These are phyloP conservation scores for Agrocybe pediades DNA, from an alignment of 768 basidiomycete genomes.

Conservation along the genomic window DNA sequence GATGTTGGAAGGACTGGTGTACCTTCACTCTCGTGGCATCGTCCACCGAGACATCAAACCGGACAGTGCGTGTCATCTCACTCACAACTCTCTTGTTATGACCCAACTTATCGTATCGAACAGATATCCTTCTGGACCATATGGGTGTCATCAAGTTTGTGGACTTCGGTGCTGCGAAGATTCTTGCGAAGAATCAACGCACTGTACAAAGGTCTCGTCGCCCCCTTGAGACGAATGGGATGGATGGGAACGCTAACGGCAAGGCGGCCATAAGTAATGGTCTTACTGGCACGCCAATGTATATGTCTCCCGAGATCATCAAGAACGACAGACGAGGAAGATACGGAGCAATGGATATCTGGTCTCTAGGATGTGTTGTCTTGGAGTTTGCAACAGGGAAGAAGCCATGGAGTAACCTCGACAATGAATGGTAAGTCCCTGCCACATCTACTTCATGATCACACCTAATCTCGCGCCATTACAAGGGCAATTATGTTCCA, in stretches of 20 bases:
- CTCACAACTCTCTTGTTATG: background rate
- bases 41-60: slow-evolving; percentile 98
- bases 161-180: slow-evolving; percentile 97
- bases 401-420: slow-evolving; percentile 98
- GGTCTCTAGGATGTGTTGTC: slow-evolving; percentile 97
- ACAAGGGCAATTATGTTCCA: slow-evolving; percentile 99
- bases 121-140: slow-evolving; percentile 92
- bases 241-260: slow-evolving; percentile 35
- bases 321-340: slow-evolving; percentile 88
- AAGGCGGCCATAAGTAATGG: slow-evolving; percentile 72
- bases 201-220: slow-evolving; percentile 78
- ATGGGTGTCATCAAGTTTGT: slow-evolving; percentile 94
- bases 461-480: background rate
- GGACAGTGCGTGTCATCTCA: slow-evolving; percentile 72
- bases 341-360: slow-evolving; percentile 97
- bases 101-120: background rate
- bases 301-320: slow-evolving; percentile 99
- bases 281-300: slow-evolving; percentile 98
- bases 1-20: slow-evolving; percentile 92
- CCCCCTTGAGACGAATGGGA: slow-evolving; percentile 39
- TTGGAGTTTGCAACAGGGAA: slow-evolving; percentile 95
- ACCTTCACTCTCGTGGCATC: slow-evolving; percentile 90
- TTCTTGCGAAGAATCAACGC: slow-evolving; percentile 87
- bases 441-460: background rate
- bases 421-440: slow-evolving; percentile 94